A percentile compares a stretch with the other conserved stretches of the same genome.
These are phyloP conservation scores for Penicillium cosmopolitanum DNA, from an alignment of 495 filamentous ascomycete species.

Conservation along the genomic window DNA sequence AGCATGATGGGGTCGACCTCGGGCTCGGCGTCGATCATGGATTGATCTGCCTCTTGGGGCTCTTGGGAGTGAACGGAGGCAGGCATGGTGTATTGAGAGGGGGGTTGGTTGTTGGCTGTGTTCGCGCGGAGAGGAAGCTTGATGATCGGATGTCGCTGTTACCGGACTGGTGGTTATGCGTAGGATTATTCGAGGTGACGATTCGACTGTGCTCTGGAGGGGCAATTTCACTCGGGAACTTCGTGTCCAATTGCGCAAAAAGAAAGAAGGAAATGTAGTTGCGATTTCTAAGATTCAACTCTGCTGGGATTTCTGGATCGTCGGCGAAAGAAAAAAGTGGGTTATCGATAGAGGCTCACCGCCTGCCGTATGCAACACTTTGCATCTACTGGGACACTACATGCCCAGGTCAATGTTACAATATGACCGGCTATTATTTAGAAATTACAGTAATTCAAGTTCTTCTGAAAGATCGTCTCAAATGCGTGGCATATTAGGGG, in stretches of 20 bases:
- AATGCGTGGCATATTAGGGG: too few species aligned
- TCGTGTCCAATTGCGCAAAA: too few species aligned
- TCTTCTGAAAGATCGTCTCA: too few species aligned
- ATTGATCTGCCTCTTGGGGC: constrained; percentile 43
- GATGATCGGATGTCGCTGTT: not conserved
- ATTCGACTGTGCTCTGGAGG: too few species aligned
- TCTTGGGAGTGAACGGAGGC: constrained; percentile 43
- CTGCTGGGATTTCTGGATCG: not conserved
- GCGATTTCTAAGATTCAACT: too few species aligned
- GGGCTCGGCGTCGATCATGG: constrained; percentile 57
- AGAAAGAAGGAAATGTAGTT: too few species aligned
- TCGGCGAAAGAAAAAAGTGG: constrained; percentile 29
- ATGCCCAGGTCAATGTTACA: too few species aligned
- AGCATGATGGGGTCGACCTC: constrained; percentile 45
- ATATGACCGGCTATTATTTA: too few species aligned
- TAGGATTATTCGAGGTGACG: not conserved
- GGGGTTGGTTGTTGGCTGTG: not conserved
- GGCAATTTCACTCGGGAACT: too few species aligned
- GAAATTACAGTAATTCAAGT: too few species aligned
- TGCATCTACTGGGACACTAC: too few species aligned
- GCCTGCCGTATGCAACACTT: constrained; percentile 14
- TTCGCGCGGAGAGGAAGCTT: not conserved
- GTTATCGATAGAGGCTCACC: constrained; percentile 38
- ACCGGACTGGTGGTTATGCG: not conserved
- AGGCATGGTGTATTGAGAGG: constrained; percentile 34